Conservation (phyloP, 2,329 filamentous ascomycete species). For the Aspergillus bombycis region DNA sequence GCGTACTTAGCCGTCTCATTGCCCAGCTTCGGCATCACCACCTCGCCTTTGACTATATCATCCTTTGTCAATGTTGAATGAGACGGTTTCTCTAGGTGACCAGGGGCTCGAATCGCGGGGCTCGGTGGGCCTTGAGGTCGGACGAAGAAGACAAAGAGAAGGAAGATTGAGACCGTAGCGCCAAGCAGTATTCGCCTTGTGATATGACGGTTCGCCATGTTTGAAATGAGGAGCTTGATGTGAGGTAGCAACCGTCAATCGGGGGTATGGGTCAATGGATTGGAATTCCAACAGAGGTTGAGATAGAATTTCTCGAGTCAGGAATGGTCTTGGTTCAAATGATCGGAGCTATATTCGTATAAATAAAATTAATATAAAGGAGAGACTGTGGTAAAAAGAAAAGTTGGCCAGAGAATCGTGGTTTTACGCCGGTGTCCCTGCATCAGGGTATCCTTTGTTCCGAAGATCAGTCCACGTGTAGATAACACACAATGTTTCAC, state of each 20-base stretch:
- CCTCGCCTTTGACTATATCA: conserved; percentile 45
- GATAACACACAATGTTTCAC: not conserved
- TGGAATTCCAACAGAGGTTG: not conserved
- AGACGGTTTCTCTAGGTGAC: conserved; percentile 40
- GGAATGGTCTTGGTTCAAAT: not conserved
- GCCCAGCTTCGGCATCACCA: conserved; percentile 51
- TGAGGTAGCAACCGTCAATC: not conserved
- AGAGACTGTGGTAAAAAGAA: not conserved
- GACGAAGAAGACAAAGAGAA: conserved; percentile 44
- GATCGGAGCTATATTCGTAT: not conserved
- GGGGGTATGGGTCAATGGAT: not conserved
- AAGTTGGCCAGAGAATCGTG: not conserved
- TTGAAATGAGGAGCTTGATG: not conserved
- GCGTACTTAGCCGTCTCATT: conserved; percentile 54
- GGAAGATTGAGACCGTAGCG: conserved; percentile 34
- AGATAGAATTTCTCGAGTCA: not conserved
- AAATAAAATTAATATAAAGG: not conserved
- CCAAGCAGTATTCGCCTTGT: conserved; percentile 37
- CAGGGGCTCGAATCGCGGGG: conserved; percentile 44
- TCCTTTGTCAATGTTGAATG: conserved; percentile 32
- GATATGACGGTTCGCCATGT: conserved; percentile 43
- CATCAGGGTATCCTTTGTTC: conserved; percentile 8
- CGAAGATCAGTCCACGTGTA: conserved; percentile 10
- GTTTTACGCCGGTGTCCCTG: conserved; percentile 6
- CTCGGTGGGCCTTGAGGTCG: conserved; percentile 41